Evolutionary conservation across 2,329 filamentous ascomycete species (phyloP).

Genomic region (Plenodomus tracheiphilus): DNA sequence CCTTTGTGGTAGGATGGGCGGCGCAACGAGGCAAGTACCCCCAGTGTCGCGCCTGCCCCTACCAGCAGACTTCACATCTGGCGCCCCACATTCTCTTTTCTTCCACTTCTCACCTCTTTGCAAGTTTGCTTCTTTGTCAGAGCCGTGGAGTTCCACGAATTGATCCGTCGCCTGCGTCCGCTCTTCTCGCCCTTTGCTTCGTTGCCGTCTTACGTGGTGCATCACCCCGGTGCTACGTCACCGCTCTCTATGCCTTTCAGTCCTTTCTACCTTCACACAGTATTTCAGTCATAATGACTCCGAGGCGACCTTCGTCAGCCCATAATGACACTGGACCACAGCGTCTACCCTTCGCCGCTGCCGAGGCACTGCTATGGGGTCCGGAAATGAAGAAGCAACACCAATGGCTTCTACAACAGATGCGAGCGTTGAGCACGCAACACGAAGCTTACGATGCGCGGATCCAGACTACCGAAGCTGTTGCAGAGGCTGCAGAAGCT

Average conservation of each 20-base stretch:
- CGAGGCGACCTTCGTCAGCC: constrained; percentile 13
- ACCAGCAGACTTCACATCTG: constrained; percentile 1
- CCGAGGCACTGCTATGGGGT: constrained; percentile 45
- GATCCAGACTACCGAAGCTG: constrained; percentile 24
- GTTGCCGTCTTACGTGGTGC: neutral
- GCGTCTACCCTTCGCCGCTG: constrained; percentile 23
- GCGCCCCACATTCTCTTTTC: neutral
- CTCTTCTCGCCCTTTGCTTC: neutral
- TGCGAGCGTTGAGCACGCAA: constrained; percentile 40
- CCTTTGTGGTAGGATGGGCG: neutral
- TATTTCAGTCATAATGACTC: constrained; percentile 1
- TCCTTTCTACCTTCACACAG: neutral
- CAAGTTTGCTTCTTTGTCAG: neutral
- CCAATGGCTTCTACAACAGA: constrained; percentile 36
- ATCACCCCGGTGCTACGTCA: neutral
- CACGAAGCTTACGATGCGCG: constrained; percentile 22
- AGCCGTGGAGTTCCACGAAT: neutral
- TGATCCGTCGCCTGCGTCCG: neutral
- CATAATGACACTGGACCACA: constrained; percentile 3
- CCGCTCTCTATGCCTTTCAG: neutral
- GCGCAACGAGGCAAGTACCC: constrained; percentile 11
- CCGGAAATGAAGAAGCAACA: constrained; percentile 47
- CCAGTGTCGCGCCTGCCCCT: constrained; percentile 13
- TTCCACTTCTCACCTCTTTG: neutral
- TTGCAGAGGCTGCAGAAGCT: constrained; percentile 17